phyloP scores from a whole-genome alignment of 1,284 basidiomycete genomes.

The Cryptococcus sp. region DNA sequence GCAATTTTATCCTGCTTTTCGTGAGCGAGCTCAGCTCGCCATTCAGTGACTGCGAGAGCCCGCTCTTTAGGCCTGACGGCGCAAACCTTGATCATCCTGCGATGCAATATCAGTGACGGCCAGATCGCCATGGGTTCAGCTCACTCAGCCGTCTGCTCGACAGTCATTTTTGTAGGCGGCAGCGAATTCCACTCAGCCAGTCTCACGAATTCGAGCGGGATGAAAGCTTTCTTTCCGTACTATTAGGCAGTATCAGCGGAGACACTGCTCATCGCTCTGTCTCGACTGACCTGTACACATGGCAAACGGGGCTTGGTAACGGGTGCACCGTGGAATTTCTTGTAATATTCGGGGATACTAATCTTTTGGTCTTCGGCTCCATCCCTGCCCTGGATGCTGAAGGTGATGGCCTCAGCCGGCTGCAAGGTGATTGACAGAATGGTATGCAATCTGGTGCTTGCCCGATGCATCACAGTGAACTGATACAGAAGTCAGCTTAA shows the following conservation, averaged over 20 bases:
- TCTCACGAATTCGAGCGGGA: slow-evolving; percentile 47
- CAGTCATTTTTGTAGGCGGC: slow-evolving; percentile 39
- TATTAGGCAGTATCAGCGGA: not conserved
- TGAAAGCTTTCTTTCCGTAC: slow-evolving; percentile 42
- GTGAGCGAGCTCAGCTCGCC: slow-evolving; percentile 39
- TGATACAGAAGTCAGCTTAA: slow-evolving; percentile 5
- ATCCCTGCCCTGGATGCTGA: slow-evolving; percentile 37
- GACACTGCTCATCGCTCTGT: not conserved
- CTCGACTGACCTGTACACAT: slow-evolving; percentile 40
- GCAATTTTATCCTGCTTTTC: slow-evolving; percentile 40
- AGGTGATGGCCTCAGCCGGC: slow-evolving; percentile 36
- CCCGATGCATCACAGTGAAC: slow-evolving; percentile 44
- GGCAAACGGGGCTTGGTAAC: slow-evolving; percentile 44
- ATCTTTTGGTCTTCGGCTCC: slow-evolving; percentile 28
- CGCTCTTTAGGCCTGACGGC: slow-evolving; percentile 44
- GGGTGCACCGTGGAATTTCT: slow-evolving; percentile 30
- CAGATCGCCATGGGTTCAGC: slow-evolving; percentile 4
- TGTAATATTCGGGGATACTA: slow-evolving; percentile 49
- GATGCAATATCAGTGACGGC: not conserved
- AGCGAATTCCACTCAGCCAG: slow-evolving; percentile 47
- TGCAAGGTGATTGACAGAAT: slow-evolving; percentile 36
- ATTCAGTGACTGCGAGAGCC: slow-evolving; percentile 22
- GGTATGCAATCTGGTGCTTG: slow-evolving; percentile 39
- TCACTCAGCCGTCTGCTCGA: slow-evolving; percentile 44
- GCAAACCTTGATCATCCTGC: slow-evolving; percentile 50